These are phyloP conservation scores for Dalbergia oliveri DNA, from an alignment of 306 rosid species.

Conservation along the genomic window DNA sequence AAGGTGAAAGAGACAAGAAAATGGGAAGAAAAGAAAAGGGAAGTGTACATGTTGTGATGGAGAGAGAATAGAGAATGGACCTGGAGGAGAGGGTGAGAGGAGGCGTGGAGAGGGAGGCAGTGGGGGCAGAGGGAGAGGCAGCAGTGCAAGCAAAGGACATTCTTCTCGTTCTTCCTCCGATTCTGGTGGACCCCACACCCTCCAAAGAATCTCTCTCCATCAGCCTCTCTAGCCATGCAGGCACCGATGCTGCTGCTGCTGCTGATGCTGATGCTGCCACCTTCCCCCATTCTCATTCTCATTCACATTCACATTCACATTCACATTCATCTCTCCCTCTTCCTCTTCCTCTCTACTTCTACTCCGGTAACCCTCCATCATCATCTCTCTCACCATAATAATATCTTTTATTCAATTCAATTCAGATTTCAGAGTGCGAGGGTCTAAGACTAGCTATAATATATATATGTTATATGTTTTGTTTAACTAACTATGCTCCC, in stretches of 20 bases:
- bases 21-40: no score
- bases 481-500: no score
- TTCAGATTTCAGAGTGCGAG: no score
- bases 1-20: no score
- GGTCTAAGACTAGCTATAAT: no score
- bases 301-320: slow-evolving; percentile 6
- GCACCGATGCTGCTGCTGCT: slow-evolving; percentile 29
- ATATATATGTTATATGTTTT: no score
- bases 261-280: no score
- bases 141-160: slow-evolving; percentile 89
- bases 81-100: slow-evolving; percentile 94
- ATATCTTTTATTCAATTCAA: no score
- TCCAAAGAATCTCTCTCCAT: slow-evolving; percentile 90
- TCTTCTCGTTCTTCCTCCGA: slow-evolving; percentile 95
- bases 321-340: neutral
- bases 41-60: neutral
- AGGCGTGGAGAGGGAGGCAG: slow-evolving; percentile 79
- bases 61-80: slow-evolving; percentile 3
- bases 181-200: slow-evolving; percentile 86
- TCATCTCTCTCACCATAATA: slow-evolving; percentile 52
- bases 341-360: neutral
- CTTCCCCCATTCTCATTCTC: slow-evolving; percentile 36
- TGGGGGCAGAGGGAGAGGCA: slow-evolving; percentile 92
- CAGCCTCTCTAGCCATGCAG: slow-evolving; percentile 91
- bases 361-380: slow-evolving; percentile 15